phyloP scores from a whole-genome alignment of 495 filamentous ascomycete genomes.

The Oidiodendron maius region DNA sequence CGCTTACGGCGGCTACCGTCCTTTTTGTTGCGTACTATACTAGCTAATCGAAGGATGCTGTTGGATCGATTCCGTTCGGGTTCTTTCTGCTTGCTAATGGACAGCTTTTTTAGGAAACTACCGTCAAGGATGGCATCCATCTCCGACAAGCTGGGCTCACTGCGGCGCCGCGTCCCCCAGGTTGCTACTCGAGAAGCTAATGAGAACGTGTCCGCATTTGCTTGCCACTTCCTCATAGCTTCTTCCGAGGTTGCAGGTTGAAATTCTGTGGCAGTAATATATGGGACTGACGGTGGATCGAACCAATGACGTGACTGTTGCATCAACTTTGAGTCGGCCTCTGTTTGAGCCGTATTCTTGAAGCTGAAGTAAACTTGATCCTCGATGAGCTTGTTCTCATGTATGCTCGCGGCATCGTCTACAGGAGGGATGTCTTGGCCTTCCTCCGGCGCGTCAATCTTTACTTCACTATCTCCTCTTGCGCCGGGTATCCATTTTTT shows the following conservation, averaged over 20 bases:
- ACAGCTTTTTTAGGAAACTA: slow-evolving; percentile 57
- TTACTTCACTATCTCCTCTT: slow-evolving; percentile 11
- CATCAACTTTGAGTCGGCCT: slow-evolving; percentile 38
- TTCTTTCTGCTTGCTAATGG: slow-evolving; percentile 38
- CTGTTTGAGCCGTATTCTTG: slow-evolving; percentile 30
- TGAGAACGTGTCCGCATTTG: slow-evolving; percentile 43
- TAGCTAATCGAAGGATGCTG: slow-evolving; percentile 41
- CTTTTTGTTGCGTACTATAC: slow-evolving; percentile 50
- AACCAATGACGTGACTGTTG: slow-evolving; percentile 39
- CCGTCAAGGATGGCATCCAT: slow-evolving; percentile 51
- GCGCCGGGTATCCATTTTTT: slow-evolving; percentile 22
- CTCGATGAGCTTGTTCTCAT: slow-evolving; percentile 33
- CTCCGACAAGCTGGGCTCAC: slow-evolving; percentile 51
- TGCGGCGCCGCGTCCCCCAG: slow-evolving; percentile 62
- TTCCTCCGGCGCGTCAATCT: background rate
- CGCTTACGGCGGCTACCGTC: slow-evolving; percentile 39
- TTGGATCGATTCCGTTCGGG: slow-evolving; percentile 22
- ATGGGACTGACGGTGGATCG: slow-evolving; percentile 36
- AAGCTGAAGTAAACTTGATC: slow-evolving; percentile 41
- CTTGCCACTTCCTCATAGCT: slow-evolving; percentile 43
- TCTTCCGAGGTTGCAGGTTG: slow-evolving; percentile 43
- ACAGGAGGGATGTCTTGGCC: slow-evolving; percentile 13
- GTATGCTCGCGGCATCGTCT: slow-evolving; percentile 18
- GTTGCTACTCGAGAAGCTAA: slow-evolving; percentile 63
- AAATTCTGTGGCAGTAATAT: slow-evolving; percentile 27